Evolutionary conservation across 176 grass and related monocot genomes (phyloP).

Genomic region (Ensete glaucum): DNA sequence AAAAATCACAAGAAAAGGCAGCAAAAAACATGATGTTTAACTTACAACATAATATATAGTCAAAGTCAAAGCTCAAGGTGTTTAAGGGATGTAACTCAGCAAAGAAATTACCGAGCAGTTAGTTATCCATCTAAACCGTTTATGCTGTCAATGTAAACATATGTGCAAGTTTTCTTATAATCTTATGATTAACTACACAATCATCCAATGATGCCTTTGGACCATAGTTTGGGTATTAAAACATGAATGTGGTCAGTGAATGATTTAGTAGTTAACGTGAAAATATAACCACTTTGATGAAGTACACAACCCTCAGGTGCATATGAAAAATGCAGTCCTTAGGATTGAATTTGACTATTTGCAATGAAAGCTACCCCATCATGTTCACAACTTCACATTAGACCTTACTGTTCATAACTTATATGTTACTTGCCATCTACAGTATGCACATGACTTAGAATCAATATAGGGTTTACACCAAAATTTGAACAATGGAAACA

Average conservation of each 20-base stretch:
- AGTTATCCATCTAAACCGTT: background rate
- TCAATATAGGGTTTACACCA: background rate
- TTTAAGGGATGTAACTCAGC: background rate
- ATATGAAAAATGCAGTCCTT: background rate
- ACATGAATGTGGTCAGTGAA: background rate
- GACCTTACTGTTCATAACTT: background rate
- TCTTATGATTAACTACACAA: background rate
- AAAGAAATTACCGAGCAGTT: background rate
- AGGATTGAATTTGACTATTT: background rate
- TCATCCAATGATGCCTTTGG: background rate
- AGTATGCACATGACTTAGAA: background rate
- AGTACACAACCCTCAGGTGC: too few species aligned
- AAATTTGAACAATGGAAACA: background rate
- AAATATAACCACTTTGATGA: background rate
- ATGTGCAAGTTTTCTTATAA: background rate
- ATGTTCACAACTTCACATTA: background rate
- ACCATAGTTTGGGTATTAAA: background rate
- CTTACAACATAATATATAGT: too few species aligned
- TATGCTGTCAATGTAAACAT: background rate
- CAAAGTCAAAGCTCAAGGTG: background rate
- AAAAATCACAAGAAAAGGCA: constrained; percentile 12
- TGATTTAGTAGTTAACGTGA: background rate
- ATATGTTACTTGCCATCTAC: background rate
- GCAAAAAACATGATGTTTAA: background rate
- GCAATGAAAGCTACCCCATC: background rate